Evolutionary conservation across 768 basidiomycete species (phyloP), one percentile per base, ranked within the genome.

Genomic region (Phanerochaete carnosa): DNA sequence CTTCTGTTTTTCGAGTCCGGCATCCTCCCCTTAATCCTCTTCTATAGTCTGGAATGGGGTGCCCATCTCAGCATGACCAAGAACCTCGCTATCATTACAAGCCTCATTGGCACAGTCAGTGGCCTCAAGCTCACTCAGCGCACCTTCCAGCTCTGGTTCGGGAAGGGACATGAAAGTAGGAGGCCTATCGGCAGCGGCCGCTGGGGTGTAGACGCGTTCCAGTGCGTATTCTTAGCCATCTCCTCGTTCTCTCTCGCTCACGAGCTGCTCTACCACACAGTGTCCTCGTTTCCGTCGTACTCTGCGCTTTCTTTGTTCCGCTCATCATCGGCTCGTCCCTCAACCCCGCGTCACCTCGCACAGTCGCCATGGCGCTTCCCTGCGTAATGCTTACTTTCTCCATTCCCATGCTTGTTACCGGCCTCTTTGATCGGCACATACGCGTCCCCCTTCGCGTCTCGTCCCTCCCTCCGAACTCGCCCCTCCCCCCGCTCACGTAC

Each of bases 51-150:
- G 7, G 58, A 60, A 22, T 71, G 70, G 70, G 72, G 72, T 45
- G 69, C 72, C 0, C 72, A 71, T 47, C 67, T 73, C 45, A 62
- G 55, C 53, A 66, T 58, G 16, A 69, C 70, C 6, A 71, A 65
- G 37, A 73, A 71, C 58, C 69, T 73, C 52, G 72, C 72, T 30
- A 73, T 73, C 64, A 70, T 73, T 55, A 73, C 72, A 28, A 63
- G 62, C n/a, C 61, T 70, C 47, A 68, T 71, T 26, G 72, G 72
- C 32, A 68, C 72, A 22, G 68, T 69, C 45, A 68, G 66, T n/a
- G 68, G 70, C 15, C 66, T 69, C 64, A 73, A 71, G 59, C 49
- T 73, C 16, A 66, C 69, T 0, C 60, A 65, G 28, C 53, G 72
- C 9, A 65, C 65, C 22, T 73, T 62, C 63, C 64, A 64, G 52